These are phyloP conservation scores for Thielaviopsis punctulata DNA, from an alignment of 2,329 filamentous ascomycete genomes.

Conservation along the genomic window DNA sequence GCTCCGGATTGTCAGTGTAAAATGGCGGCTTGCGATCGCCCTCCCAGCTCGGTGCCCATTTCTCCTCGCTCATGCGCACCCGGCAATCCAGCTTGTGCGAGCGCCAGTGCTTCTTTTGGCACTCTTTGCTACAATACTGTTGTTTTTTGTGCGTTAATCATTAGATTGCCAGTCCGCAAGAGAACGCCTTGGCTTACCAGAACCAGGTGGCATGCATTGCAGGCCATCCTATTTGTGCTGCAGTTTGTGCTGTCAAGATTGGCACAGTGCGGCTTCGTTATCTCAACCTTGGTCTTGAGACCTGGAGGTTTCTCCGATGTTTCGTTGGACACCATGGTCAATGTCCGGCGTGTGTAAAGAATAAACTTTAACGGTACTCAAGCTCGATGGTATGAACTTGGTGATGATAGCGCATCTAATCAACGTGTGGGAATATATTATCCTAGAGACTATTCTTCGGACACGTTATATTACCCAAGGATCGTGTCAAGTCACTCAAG, in stretches of 20 bases:
- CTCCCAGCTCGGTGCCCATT: not conserved
- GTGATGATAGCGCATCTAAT: too few relatives aligned
- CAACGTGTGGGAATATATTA: slow-evolving; percentile 1
- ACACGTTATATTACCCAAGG: too few relatives aligned
- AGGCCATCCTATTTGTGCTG: not conserved
- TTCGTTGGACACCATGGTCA: not conserved
- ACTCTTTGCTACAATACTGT: not conserved
- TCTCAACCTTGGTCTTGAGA: not conserved
- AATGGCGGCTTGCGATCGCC: not conserved
- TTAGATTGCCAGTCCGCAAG: not conserved
- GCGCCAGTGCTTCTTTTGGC: not conserved
- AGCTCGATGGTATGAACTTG: too few relatives aligned
- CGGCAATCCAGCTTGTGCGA: not conserved
- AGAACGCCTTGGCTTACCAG: not conserved
- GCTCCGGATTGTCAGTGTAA: not conserved
- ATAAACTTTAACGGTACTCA: too few relatives aligned
- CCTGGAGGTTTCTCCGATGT: not conserved
- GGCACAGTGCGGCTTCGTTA: not conserved
- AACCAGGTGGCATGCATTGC: not conserved
- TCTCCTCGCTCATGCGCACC: not conserved
- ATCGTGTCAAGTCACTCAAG: too few relatives aligned
- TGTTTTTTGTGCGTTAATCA: not conserved
- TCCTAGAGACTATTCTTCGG: too few relatives aligned
- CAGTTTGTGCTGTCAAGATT: not conserved
- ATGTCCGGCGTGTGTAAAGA: not conserved